These are phyloP conservation scores for Venturia pyrina DNA, from an alignment of 2,329 filamentous ascomycete species.

Conservation along the genomic window DNA sequence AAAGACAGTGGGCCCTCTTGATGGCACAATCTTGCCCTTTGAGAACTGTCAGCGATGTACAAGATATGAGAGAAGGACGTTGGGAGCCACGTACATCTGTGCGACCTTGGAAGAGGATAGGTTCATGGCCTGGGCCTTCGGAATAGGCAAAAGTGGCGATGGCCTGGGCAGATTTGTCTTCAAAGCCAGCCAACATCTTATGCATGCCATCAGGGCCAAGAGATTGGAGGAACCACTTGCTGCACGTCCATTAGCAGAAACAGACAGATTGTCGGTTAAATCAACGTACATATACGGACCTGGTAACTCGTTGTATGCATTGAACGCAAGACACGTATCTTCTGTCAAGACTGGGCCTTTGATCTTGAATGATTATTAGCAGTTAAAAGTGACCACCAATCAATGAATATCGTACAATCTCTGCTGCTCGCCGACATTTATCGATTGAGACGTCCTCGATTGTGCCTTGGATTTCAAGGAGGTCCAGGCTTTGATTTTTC, in stretches of 20 bases:
- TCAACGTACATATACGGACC: conserved; percentile 81
- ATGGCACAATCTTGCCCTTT: conserved; percentile 70
- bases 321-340: conserved; percentile 90
- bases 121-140: conserved; percentile 71
- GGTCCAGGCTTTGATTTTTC: conserved; percentile 63
- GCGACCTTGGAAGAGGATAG: conserved; percentile 82
- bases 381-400: not conserved
- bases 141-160: conserved; percentile 95
- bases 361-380: conserved; percentile 54
- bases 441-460: conserved; percentile 84
- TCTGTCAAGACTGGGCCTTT: conserved; percentile 86
- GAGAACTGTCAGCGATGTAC: conserved; percentile 5
- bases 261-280: not conserved
- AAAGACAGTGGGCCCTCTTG: conserved; percentile 71
- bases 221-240: conserved; percentile 86
- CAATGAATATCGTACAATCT: conserved; percentile 45
- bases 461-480: conserved; percentile 83
- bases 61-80: not conserved
- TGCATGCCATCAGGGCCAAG: conserved; percentile 81
- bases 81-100: conserved; percentile 53
- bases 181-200: conserved; percentile 77
- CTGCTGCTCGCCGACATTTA: conserved; percentile 76
- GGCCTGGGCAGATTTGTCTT: conserved; percentile 84
- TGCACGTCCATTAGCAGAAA: conserved; percentile 27
- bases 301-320: conserved; percentile 79